Conservation (phyloP, 1,284 basidiomycete genomes). For the Fistulina hepatica region DNA sequence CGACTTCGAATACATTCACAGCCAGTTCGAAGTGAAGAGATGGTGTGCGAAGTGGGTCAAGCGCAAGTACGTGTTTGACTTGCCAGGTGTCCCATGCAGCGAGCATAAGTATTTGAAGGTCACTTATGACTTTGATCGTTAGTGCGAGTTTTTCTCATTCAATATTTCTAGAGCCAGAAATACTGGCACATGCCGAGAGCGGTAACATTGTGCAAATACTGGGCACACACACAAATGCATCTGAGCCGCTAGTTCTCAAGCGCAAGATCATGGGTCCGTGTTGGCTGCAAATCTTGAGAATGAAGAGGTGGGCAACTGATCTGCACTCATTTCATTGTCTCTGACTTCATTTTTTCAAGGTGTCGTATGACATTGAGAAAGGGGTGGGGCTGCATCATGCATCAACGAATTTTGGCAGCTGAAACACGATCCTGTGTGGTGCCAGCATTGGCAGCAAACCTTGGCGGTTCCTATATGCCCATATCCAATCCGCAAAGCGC, state of each 20-base stretch:
- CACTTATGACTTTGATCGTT: slow-evolving; percentile 75
- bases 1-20: slow-evolving; percentile 78
- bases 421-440: too few species aligned
- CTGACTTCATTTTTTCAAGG: too few species aligned
- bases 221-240: slow-evolving; percentile 88
- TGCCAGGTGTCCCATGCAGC: slow-evolving; percentile 70
- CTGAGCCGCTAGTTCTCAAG: slow-evolving; percentile 92
- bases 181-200: slow-evolving; percentile 63
- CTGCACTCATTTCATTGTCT: too few species aligned
- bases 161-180: slow-evolving; percentile 38
- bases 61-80: slow-evolving; percentile 90
- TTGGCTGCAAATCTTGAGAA: slow-evolving; percentile 89
- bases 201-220: slow-evolving; percentile 83
- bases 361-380: too few species aligned
- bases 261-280: slow-evolving; percentile 98
- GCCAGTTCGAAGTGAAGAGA: slow-evolving; percentile 64
- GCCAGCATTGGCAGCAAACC: too few species aligned
- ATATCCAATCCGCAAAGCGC: too few species aligned
- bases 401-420: too few species aligned
- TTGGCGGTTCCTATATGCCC: too few species aligned
- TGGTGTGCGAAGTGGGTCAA: slow-evolving; percentile 81
- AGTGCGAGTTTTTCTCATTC: slow-evolving; percentile 19
- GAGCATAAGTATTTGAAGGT: slow-evolving; percentile 90
- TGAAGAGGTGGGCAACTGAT: too few species aligned
- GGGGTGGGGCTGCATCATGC: too few species aligned